Evolutionary conservation across 1,139 yeast species (phyloP).

Genomic region (Candida sp.): DNA sequence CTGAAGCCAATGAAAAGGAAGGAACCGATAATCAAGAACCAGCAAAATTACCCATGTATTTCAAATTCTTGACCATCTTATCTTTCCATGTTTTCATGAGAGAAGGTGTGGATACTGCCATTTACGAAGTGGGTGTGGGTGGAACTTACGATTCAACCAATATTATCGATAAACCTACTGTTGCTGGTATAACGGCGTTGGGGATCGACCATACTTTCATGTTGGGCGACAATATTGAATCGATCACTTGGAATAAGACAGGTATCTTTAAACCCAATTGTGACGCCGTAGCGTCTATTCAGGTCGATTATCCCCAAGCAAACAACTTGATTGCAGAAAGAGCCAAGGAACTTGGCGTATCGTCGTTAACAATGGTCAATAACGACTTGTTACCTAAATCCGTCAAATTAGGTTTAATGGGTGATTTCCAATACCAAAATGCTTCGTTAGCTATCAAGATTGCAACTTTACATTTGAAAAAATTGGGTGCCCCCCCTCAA

Average conservation of each 20-base stretch:
- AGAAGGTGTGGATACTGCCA: constrained; percentile 89
- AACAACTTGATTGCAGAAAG: constrained; percentile 53
- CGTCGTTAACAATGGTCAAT: constrained; percentile 49
- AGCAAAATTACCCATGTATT: constrained; percentile 66
- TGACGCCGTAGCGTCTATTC: constrained; percentile 65
- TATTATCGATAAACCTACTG: constrained; percentile 74
- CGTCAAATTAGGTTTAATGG: constrained; percentile 72
- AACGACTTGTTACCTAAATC: constrained; percentile 24
- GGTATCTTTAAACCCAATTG: constrained; percentile 79
- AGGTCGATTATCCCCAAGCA: constrained; percentile 50
- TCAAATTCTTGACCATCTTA: constrained; percentile 82
- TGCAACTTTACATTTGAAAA: constrained; percentile 58
- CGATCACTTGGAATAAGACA: constrained; percentile 95
- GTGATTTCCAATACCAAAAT: constrained; percentile 79
- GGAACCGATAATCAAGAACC: constrained; percentile 35
- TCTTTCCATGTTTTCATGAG: constrained; percentile 87
- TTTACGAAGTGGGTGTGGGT: constrained; percentile 98
- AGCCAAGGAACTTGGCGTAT: constrained; percentile 59
- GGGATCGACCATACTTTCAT: constrained; percentile 93
- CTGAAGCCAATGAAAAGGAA: constrained; percentile 53
- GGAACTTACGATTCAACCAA: constrained; percentile 97
- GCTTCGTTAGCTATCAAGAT: constrained; percentile 88
- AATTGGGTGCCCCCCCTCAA: constrained; percentile 36
- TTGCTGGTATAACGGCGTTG: constrained; percentile 79
- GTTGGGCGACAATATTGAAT: constrained; percentile 83